Evolutionary conservation across 371 early-diverging fungal species (phyloP), one percentile per base, ranked within the genome.

Genomic region (Rhizopus arrhizus): DNA sequence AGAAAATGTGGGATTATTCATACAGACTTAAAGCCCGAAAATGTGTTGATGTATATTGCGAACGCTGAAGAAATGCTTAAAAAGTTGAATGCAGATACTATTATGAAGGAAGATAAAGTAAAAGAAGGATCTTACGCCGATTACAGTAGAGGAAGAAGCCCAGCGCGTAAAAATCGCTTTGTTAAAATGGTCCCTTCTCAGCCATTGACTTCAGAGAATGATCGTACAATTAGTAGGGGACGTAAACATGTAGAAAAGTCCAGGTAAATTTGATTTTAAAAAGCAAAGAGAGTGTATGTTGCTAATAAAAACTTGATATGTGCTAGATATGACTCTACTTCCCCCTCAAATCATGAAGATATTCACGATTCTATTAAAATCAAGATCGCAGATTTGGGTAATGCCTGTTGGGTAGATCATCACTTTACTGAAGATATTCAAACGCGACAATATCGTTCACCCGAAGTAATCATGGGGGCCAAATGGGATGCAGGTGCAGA

Each of bases 1-100:
- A 74, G 90, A 1, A 89, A 89, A 53, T 97, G 99, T 78, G 89
- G 90, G 31, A 95, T 99, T 64, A 96, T 98, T 54, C 99, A 99
- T 77, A 97, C 99, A 0, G 99, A 99, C 71, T 68, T 99, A 47
- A 99, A 99, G 67, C 99, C 99, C 0, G 99, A 96, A 67, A 96
- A 96, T 69, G 94, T 95, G 3, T 78, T 96, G 16, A 91, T 95
- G 45, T 93, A 92, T 65, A 85, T 95, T 32, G 93, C 94, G 53
- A 87, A 91, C 58, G 91, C 94, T 5, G 92, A 92, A 43, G 85
- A 88, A 49, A 75, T 88, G 2, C 69, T 88, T 35, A 74, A 65
- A 34, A 53, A 66, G 47, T 51, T 63, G 32, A 54, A 56, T 42
- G 11, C 53, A 34, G 38, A 28, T 22, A 10, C 16, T 22, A 22